phyloP scores from a whole-genome alignment of 805 yeast genomes.

The Candida coquimbonensis region DNA sequence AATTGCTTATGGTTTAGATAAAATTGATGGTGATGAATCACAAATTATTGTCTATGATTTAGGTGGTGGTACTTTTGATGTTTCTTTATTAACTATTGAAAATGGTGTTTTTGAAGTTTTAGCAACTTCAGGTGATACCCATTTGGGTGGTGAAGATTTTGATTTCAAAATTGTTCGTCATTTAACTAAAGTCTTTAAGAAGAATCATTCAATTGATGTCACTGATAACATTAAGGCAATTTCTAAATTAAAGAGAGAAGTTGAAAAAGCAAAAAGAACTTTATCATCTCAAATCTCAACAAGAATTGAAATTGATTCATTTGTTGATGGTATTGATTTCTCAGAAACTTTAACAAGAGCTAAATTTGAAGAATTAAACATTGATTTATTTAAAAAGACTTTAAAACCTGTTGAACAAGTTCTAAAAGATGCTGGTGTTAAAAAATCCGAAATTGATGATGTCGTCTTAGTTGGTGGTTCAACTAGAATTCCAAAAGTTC shows the following conservation, averaged over 20 bases:
- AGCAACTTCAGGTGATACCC: conserved; percentile 95
- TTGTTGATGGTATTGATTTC: conserved; percentile 91
- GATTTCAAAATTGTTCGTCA: conserved; percentile 85
- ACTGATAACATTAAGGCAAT: conserved; percentile 76
- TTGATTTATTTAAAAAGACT: conserved; percentile 89
- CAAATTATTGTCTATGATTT: conserved; percentile 89
- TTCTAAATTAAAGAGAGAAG: conserved; percentile 93
- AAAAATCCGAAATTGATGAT: conserved; percentile 84
- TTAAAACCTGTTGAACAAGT: conserved; percentile 95
- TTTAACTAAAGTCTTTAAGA: conserved; percentile 81
- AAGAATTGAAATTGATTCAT: conserved; percentile 92
- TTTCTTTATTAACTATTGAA: conserved; percentile 78
- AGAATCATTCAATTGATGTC: conserved; percentile 85
- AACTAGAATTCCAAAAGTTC: conserved; percentile 98
- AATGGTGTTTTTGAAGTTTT: conserved; percentile 89
- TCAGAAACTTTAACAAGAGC: conserved; percentile 95
- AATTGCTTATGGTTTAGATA: conserved; percentile 90
- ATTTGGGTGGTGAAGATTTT: conserved; percentile 96
- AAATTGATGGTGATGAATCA: conserved; percentile 64
- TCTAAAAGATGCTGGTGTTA: conserved; percentile 84
- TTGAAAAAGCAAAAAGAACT: conserved; percentile 96
- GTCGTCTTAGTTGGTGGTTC: conserved; percentile 98
- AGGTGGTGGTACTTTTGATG: conserved; percentile 98
- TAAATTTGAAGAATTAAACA: conserved; percentile 93
- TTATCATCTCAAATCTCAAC: conserved; percentile 93